Evolutionary conservation across 129 eudicot genomes (phyloP).

Genomic region (Artemisia tridentata): DNA sequence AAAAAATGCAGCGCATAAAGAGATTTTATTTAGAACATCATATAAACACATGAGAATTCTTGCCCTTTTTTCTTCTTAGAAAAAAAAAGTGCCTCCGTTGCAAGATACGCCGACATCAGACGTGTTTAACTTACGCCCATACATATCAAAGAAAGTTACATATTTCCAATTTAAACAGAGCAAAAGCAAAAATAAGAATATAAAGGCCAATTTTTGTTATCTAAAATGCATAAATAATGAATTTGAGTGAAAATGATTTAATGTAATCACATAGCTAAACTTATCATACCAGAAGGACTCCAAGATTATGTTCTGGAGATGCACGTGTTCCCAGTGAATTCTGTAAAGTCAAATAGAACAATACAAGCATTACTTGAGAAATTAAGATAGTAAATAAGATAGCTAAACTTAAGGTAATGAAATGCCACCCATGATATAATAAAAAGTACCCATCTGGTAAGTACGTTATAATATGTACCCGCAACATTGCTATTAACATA

Average conservation of each 20-base stretch:
- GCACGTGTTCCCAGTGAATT: constrained; percentile 40
- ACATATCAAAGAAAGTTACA: constrained; percentile 90
- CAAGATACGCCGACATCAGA: constrained; percentile 89
- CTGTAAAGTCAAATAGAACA: constrained; percentile 35
- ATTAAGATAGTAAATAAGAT: background rate
- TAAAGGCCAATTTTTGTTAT: background rate
- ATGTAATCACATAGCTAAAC: background rate
- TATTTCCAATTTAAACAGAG: constrained; percentile 26
- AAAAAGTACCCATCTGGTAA: constrained; percentile 29
- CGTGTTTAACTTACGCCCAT: constrained; percentile 77
- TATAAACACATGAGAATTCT: background rate
- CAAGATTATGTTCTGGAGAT: constrained; percentile 75
- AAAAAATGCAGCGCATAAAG: background rate
- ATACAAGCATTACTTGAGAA: background rate
- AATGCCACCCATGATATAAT: background rate
- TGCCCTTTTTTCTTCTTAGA: constrained; percentile 79
- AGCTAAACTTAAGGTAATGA: background rate
- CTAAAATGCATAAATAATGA: background rate
- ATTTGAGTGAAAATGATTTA: background rate
- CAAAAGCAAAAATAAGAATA: too few species aligned
- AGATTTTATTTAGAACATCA: too few species aligned
- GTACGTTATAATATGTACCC: constrained; percentile 52
- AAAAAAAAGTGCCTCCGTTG: constrained; percentile 70
- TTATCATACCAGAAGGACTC: constrained; percentile 69
- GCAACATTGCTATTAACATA: constrained; percentile 93